phyloP scores from a whole-genome alignment of 768 basidiomycete species.

The Pleurotus tuoliensis region DNA sequence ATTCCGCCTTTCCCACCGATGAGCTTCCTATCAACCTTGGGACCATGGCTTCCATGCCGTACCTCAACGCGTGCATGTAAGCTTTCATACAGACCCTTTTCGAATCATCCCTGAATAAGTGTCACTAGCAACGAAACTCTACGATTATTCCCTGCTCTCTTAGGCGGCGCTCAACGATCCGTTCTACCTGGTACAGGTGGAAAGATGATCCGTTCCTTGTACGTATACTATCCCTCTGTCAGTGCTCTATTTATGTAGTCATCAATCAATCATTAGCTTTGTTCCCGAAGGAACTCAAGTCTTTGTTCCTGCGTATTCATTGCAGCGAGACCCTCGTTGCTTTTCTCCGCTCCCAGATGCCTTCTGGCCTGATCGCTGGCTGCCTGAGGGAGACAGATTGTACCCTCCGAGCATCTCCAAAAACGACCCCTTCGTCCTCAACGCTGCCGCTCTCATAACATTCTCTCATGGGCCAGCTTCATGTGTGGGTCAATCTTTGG shows the following conservation, averaged over 20 bases:
- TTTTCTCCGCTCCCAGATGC: constrained; percentile 34
- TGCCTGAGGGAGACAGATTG: constrained; percentile 17
- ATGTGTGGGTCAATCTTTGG: constrained; percentile 41
- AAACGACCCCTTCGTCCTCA: constrained; percentile 18
- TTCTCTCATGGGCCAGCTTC: constrained; percentile 41
- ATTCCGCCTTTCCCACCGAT: constrained; percentile 18
- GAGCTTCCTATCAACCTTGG: constrained; percentile 21
- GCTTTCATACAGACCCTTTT: constrained; percentile 7
- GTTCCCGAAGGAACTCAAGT: constrained; percentile 39
- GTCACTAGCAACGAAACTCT: constrained; percentile 44
- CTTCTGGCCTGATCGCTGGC: constrained; percentile 43
- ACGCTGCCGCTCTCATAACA: constrained; percentile 37
- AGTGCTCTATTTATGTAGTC: too few species aligned
- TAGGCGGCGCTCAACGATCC: constrained; percentile 43
- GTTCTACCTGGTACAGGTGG: constrained; percentile 31
- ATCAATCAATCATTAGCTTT: constrained; percentile 22
- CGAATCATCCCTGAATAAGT: neutral
- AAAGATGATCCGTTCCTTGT: constrained; percentile 37
- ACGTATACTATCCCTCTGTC: constrained; percentile 11
- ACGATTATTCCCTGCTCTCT: constrained; percentile 45
- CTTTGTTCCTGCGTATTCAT: constrained; percentile 32
- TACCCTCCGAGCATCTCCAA: constrained; percentile 22
- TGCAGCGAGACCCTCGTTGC: constrained; percentile 42
- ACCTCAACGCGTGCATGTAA: constrained; percentile 34
- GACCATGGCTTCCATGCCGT: constrained; percentile 27